Percentiles rank a stretch among this genome's conserved stretches.
Evolutionary conservation across 495 filamentous ascomycete genomes (phyloP).

Genomic region (Massariosphaeria phaeospora): DNA sequence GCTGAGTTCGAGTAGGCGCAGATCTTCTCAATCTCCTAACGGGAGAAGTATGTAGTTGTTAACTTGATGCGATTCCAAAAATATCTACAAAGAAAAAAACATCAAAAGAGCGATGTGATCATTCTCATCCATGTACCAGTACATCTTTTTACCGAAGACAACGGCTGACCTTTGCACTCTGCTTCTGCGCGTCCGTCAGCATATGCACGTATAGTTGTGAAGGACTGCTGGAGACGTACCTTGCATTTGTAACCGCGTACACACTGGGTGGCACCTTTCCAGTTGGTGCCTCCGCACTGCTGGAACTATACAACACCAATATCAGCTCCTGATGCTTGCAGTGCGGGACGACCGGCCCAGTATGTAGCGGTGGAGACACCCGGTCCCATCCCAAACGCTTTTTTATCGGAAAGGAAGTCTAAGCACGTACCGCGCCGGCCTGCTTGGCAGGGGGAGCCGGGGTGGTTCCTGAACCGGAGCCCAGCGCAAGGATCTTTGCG

Average conservation of each 20-base stretch:
- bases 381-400: background rate
- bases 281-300: conserved; percentile 47
- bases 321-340: conserved; percentile 1
- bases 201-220: background rate
- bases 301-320: conserved; percentile 21
- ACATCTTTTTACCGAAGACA: background rate
- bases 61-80: no score
- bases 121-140: no score
- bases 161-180: background rate
- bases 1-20: no score
- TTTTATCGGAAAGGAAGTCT: background rate
- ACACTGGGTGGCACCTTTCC: conserved; percentile 41
- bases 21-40: no score
- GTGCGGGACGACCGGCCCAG: background rate
- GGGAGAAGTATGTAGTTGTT: no score
- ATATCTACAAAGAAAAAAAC: no score
- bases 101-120: no score
- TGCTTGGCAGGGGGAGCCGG: background rate
- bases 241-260: conserved; percentile 39
- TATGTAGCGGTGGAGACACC: background rate
- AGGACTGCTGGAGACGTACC: background rate
- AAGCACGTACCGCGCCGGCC: conserved; percentile 24
- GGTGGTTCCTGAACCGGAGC: background rate
- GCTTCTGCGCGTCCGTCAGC: background rate
- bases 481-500: conserved; percentile 49